These are phyloP conservation scores for Passalora sequoiae DNA, from an alignment of 2,329 filamentous ascomycete genomes.

Conservation along the genomic window DNA sequence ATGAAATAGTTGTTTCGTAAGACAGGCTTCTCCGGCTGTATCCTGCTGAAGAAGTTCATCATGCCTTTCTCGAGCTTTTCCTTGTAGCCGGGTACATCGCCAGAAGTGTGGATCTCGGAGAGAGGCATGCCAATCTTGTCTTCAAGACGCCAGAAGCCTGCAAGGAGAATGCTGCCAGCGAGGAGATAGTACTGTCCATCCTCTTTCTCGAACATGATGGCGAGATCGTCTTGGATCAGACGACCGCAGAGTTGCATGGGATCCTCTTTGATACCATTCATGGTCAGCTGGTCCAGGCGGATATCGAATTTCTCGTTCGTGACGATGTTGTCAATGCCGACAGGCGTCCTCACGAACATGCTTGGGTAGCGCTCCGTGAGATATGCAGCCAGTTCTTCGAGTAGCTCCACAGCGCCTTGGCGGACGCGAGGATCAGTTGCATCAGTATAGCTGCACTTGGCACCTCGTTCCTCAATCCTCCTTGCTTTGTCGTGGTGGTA, in stretches of 20 bases:
- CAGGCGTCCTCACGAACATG: constrained; percentile 59
- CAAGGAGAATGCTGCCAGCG: constrained; percentile 67
- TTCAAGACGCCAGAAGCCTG: constrained; percentile 76
- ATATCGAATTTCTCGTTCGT: constrained; percentile 71
- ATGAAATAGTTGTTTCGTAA: constrained; percentile 80
- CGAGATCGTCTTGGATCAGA: constrained; percentile 74
- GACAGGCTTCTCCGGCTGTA: constrained; percentile 63
- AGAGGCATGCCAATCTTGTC: constrained; percentile 79
- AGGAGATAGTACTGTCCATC: constrained; percentile 80
- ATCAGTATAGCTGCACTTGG: constrained; percentile 63
- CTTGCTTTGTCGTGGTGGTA: constrained; percentile 67
- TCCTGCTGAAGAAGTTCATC: constrained; percentile 71
- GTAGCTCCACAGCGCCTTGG: constrained; percentile 66
- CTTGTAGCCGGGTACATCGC: constrained; percentile 67
- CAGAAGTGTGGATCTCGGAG: constrained; percentile 72
- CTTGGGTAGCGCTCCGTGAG: constrained; percentile 69
- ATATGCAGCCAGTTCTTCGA: constrained; percentile 67
- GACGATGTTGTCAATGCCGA: constrained; percentile 64
- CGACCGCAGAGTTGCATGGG: constrained; percentile 71
- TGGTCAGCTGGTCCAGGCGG: constrained; percentile 52
- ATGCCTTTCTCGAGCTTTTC: constrained; percentile 71
- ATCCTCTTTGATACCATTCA: constrained; percentile 53
- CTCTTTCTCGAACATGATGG: constrained; percentile 70
- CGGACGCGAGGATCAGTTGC: constrained; percentile 55
- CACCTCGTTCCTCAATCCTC: constrained; percentile 62